Evolutionary conservation across 2,329 filamentous ascomycete species (phyloP).

Genomic region (Hymenoscyphus salicellus): DNA sequence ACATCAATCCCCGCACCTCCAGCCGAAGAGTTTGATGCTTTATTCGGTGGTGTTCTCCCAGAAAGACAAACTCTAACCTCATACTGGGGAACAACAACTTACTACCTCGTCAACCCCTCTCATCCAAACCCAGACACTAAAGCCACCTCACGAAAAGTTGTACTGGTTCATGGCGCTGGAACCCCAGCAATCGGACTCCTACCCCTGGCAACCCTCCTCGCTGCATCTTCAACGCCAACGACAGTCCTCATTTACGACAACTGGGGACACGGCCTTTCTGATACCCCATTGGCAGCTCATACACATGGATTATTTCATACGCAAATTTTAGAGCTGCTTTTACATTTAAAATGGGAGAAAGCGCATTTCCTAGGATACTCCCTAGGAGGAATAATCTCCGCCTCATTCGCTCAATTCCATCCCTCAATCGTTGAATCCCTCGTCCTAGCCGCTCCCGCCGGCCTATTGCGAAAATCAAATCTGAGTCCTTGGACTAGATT

Average conservation of each 20-base stretch:
- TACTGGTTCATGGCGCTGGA: not conserved
- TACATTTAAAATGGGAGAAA: conserved; percentile 41
- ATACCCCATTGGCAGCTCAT: not conserved
- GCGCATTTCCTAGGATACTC: conserved; percentile 50
- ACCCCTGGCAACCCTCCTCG: not conserved
- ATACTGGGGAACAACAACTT: conserved; percentile 17
- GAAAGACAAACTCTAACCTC: conserved; percentile 13
- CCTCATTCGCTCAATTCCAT: conserved; percentile 37
- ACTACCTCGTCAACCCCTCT: conserved; percentile 17
- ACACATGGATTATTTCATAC: not conserved
- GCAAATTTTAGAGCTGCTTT: conserved; percentile 27
- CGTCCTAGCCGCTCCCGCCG: not conserved
- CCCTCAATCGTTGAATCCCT: not conserved
- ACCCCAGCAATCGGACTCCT: not conserved
- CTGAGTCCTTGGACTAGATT: not conserved
- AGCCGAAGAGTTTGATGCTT: conserved; percentile 13
- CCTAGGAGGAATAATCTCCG: conserved; percentile 45
- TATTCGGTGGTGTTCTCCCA: conserved; percentile 20
- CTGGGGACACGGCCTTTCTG: not conserved
- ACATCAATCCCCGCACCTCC: conserved; percentile 19
- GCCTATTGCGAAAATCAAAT: not conserved
- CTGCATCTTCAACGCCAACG: not conserved
- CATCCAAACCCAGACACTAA: not conserved
- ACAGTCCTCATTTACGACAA: not conserved
- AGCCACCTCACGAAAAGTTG: conserved; percentile 23